Percentiles rank a stretch among this genome's conserved stretches.
These are phyloP conservation scores for Cercis canadensis DNA, from an alignment of 306 rosid genomes.

Conservation along the genomic window DNA sequence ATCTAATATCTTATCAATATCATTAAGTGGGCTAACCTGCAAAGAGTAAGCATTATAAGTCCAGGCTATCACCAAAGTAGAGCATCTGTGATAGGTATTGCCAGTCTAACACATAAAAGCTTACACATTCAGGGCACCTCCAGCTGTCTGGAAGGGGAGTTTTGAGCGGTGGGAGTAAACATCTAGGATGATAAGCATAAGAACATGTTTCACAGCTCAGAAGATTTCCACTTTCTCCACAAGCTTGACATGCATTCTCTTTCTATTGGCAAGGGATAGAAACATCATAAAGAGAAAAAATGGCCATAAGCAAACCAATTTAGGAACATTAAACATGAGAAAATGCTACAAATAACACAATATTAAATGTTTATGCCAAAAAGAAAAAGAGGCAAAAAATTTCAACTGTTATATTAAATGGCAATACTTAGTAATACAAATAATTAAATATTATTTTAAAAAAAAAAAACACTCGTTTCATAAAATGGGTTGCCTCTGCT, in stretches of 20 bases:
- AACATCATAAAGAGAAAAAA: conserved; percentile 22
- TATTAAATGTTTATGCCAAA: too few species aligned
- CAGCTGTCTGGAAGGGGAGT: conserved; percentile 68
- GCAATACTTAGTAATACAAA: too few species aligned
- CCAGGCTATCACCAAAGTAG: conserved; percentile 32
- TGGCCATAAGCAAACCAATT: background rate
- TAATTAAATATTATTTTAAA: too few species aligned
- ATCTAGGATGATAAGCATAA: conserved; percentile 83
- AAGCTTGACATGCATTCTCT: conserved; percentile 92
- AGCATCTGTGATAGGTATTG: conserved; percentile 28
- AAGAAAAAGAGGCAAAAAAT: too few species aligned
- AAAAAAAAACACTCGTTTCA: background rate
- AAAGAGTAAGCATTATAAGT: conserved; percentile 31
- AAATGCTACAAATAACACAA: conserved; percentile 9
- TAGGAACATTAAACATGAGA: conserved; percentile 31
- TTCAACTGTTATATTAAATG: too few species aligned
- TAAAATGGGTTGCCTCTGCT: conserved; percentile 22
- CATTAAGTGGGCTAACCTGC: conserved; percentile 96
- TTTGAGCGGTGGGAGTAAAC: conserved; percentile 83
- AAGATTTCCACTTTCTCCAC: conserved; percentile 86
- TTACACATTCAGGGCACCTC: conserved; percentile 99
- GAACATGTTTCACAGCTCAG: conserved; percentile 83
- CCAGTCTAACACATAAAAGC: conserved; percentile 38
- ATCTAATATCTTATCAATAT: conserved; percentile 90
- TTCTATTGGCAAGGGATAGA: conserved; percentile 53